Evolutionary conservation across 257 asterid species (phyloP).

Genomic region (Capsicum pubescens): DNA sequence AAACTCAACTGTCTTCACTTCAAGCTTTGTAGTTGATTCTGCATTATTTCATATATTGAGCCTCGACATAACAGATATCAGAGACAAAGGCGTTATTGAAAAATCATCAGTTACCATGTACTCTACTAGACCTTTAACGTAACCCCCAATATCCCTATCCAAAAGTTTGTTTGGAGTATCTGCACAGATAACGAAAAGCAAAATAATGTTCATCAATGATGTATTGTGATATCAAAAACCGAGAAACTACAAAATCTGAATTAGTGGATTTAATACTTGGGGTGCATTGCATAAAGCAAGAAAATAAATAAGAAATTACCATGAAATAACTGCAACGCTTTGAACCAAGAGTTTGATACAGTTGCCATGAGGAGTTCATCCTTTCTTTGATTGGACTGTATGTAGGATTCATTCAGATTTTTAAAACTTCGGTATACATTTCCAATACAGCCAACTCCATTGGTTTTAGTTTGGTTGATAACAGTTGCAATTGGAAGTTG

Average conservation of each 20-base stretch:
- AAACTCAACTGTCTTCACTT: constrained; percentile 12
- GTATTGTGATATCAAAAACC: not conserved
- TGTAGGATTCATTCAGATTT: not conserved
- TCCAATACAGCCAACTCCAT: not conserved
- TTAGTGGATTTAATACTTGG: not conserved
- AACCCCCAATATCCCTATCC: not conserved
- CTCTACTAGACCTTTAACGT: not conserved
- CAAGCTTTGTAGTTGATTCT: not conserved
- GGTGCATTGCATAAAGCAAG: too few relatives aligned
- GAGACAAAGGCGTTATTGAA: not conserved
- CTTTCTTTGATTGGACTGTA: not conserved
- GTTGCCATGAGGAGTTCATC: not conserved
- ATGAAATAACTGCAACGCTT: not conserved
- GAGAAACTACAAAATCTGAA: not conserved
- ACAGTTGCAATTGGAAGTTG: constrained; percentile 9
- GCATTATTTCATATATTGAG: not conserved
- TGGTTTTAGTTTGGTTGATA: not conserved
- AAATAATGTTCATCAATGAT: not conserved
- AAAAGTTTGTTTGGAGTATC: not conserved
- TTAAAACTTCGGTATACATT: not conserved
- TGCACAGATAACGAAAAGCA: not conserved
- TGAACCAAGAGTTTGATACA: not conserved
- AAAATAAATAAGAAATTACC: not conserved
- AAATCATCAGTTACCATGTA: constrained; percentile 21
- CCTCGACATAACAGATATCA: not conserved